Evolutionary conservation across 164 flowering plant genomes (phyloP), one percentile per base, ranked within the genome.

Genomic region (Macadamia tetraphylla): DNA sequence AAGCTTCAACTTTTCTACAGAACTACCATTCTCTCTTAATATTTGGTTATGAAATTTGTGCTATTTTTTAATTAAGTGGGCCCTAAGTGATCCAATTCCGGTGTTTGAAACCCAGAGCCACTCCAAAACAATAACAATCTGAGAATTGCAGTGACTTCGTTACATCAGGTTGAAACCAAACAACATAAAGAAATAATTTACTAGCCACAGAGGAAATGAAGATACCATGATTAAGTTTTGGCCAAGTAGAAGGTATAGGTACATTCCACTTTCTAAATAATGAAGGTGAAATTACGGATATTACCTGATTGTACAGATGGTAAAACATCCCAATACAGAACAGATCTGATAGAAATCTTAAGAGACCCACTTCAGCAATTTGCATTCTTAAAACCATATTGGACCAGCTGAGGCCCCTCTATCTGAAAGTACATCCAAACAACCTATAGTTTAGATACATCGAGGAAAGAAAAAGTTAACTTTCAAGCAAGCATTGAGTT

Each of bases 321-420:
- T 83, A 86, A 73, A 86, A 84, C 90, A 86, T 81, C 53, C 87
- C 87, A 44, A 86, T 80, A 85, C 86, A 86, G 66, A 86, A 86
- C 31, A 86, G 74, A 67, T 86, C 86, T 1, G 87, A 86, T 60
- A 86, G 64, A 70, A 86, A 86, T 68, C 83, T 86, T 40, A 29
- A 7, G 3, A 84, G 73, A 59, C 87, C 90, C 49, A 86, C 87
- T 82, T 80, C 80, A 29, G 86, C 84, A 66, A 86, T 83, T 23
- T 29, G 90, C 90, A 72, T 84, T 86, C 18, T 69, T 71, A 67
- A 86, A 84, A 62, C 90, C 87, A 73, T 84, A 71, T 64, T 82
- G 86, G 84, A 82, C 75, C 69, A 86, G 73, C 71, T 77, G 67
- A 6, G 90, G 90, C 30, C 90, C 90, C 77, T 86, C 87, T 59